phyloP scores from a whole-genome alignment of 139 green algal species.

The Parachlorella kessleri region DNA sequence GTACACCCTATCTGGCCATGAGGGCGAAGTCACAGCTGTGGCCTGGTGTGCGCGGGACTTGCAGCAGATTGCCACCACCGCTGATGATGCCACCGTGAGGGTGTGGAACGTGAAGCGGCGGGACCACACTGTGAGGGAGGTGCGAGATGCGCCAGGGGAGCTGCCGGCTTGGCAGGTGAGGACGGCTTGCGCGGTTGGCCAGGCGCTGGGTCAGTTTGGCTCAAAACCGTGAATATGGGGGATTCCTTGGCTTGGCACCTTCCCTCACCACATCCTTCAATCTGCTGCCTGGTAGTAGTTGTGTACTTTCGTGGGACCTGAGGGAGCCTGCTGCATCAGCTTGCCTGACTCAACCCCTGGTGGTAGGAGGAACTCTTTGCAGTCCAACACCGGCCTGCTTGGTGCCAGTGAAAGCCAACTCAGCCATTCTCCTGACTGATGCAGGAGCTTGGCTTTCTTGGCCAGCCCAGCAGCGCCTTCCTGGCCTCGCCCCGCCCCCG shows the following conservation, averaged over 20 bases:
- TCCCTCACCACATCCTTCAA: not conserved
- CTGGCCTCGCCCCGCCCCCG: not conserved
- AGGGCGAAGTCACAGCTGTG: slow-evolving; percentile 72
- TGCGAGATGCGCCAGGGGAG: not conserved
- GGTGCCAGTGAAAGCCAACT: too few species aligned
- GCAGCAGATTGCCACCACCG: slow-evolving; percentile 55
- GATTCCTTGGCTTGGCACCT: too few species aligned
- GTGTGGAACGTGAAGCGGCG: slow-evolving; percentile 59
- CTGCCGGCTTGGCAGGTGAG: not conserved
- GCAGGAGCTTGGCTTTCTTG: too few species aligned
- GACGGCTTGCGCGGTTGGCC: not conserved
- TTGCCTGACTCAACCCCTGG: too few species aligned
- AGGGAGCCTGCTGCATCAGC: not conserved
- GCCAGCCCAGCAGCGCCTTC: not conserved
- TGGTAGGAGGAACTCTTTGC: too few species aligned
- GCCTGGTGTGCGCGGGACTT: slow-evolving; percentile 72
- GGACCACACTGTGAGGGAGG: slow-evolving; percentile 2
- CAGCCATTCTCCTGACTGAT: too few species aligned
- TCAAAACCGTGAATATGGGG: not conserved
- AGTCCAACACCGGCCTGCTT: too few species aligned
- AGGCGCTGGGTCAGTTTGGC: not conserved
- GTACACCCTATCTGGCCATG: slow-evolving; percentile 58
- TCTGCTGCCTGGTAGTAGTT: not conserved
- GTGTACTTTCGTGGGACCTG: not conserved
- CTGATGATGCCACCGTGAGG: slow-evolving; percentile 63